These are phyloP conservation scores for Mallotus japonicus DNA, from an alignment of 441 rosid species.

Conservation along the genomic window DNA sequence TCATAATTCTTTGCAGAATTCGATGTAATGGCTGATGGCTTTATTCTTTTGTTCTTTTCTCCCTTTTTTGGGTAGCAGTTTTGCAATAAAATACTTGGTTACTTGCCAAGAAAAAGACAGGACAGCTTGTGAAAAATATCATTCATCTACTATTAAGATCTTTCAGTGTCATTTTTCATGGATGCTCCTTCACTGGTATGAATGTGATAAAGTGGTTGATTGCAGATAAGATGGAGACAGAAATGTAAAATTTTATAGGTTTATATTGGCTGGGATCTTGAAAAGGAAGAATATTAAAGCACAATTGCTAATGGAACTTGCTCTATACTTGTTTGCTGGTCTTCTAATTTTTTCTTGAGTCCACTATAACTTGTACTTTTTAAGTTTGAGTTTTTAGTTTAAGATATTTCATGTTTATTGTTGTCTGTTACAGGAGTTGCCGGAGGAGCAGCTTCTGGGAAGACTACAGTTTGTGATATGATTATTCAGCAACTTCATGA, in stretches of 20 bases:
- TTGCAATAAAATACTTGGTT: too few species aligned
- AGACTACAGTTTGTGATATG: conserved; percentile 98
- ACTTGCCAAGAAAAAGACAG: neutral
- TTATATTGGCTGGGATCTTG: neutral
- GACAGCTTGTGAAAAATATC: neutral
- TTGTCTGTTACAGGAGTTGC: conserved; percentile 70
- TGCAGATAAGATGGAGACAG: neutral
- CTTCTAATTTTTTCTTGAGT: neutral
- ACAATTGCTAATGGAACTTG: neutral
- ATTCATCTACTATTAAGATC: conserved; percentile 1
- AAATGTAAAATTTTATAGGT: neutral
- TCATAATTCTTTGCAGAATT: too few species aligned
- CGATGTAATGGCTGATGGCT: too few species aligned
- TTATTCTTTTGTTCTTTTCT: too few species aligned
- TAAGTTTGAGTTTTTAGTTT: conserved; percentile 4
- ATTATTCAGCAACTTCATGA: conserved; percentile 98
- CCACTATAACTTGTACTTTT: neutral
- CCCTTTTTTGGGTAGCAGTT: too few species aligned
- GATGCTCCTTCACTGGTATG: too few species aligned
- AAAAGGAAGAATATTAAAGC: neutral
- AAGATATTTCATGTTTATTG: conserved; percentile 14
- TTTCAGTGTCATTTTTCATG: neutral
- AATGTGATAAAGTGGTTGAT: neutral
- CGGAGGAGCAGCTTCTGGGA: conserved; percentile 99
- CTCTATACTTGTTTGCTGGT: neutral